Conservation (phyloP, 164 flowering plant species). For the Magnolia changhungtana region DNA sequence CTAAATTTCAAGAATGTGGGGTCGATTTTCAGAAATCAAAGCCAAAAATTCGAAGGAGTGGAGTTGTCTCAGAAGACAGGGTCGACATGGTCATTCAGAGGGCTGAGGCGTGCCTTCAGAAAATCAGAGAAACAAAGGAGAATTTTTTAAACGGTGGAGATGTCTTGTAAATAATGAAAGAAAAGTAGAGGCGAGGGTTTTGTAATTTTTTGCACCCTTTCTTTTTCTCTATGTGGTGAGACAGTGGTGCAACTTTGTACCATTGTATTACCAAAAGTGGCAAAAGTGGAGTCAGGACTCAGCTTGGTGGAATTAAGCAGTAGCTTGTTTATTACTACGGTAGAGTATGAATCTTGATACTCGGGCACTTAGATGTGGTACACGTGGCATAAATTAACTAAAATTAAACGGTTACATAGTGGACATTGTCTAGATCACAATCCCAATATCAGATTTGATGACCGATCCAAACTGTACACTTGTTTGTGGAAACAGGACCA, state of each 20-base stretch:
- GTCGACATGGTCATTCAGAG: constrained; percentile 12
- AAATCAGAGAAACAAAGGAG: constrained; percentile 9
- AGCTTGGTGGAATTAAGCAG: too few relatives aligned
- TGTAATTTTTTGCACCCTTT: neutral
- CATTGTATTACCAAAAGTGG: neutral
- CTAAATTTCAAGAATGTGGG: neutral
- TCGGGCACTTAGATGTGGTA: too few relatives aligned
- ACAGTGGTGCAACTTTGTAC: neutral
- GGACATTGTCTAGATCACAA: too few relatives aligned
- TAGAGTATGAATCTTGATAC: too few relatives aligned
- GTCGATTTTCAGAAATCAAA: neutral
- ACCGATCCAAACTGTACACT: too few relatives aligned
- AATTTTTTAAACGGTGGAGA: neutral
- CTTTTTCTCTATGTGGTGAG: neutral
- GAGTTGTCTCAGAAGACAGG: neutral
- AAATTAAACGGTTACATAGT: too few relatives aligned
- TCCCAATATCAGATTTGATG: too few relatives aligned
- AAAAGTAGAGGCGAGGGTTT: neutral
- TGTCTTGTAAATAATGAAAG: neutral
- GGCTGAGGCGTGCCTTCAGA: constrained; percentile 18
- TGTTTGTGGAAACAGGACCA: too few relatives aligned
- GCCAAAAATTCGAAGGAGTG: neutral
- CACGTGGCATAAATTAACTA: too few relatives aligned
- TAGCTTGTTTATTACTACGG: too few relatives aligned
- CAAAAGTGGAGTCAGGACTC: neutral